A percentile compares a stretch with the other conserved stretches of the same genome.
Evolutionary conservation across 140 eudicot species (phyloP).

Genomic region (Senecio squalidus): DNA sequence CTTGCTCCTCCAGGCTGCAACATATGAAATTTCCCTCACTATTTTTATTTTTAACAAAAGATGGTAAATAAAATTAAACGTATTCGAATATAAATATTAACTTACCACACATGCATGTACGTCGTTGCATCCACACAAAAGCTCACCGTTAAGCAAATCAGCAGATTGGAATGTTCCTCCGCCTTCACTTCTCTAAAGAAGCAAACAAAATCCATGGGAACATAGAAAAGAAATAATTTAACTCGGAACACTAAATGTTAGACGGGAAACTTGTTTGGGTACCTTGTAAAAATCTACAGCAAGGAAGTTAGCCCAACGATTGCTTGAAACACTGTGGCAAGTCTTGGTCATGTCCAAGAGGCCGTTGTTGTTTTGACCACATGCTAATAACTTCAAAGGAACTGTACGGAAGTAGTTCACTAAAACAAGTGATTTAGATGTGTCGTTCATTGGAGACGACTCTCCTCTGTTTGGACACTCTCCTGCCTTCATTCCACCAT

Average conservation of each 20-base stretch:
- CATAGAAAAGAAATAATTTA: neutral
- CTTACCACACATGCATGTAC: conserved; percentile 66
- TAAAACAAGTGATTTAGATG: conserved; percentile 65
- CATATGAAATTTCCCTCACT: conserved; percentile 2
- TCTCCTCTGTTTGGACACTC: conserved; percentile 66
- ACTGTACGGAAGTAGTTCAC: conserved; percentile 61
- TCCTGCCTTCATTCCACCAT: conserved; percentile 80
- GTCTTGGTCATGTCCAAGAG: conserved; percentile 66
- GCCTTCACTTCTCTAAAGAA: conserved; percentile 72
- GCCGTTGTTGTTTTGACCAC: conserved; percentile 56
- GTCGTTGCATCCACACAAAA: conserved; percentile 63
- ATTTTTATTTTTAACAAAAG: neutral
- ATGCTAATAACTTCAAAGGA: conserved; percentile 53
- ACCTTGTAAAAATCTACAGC: conserved; percentile 94
- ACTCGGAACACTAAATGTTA: neutral
- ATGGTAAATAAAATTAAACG: neutral
- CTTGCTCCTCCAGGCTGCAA: conserved; percentile 40
- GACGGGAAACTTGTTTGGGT: neutral
- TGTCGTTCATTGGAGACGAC: conserved; percentile 65
- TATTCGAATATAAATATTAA: neutral
- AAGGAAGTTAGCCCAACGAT: conserved; percentile 88
- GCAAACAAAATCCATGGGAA: neutral
- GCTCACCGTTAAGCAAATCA: conserved; percentile 68
- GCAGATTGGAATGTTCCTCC: conserved; percentile 70
- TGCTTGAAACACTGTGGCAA: conserved; percentile 58